Conservation (phyloP, 345 rosid genomes). For the Hypericum perforatum region DNA sequence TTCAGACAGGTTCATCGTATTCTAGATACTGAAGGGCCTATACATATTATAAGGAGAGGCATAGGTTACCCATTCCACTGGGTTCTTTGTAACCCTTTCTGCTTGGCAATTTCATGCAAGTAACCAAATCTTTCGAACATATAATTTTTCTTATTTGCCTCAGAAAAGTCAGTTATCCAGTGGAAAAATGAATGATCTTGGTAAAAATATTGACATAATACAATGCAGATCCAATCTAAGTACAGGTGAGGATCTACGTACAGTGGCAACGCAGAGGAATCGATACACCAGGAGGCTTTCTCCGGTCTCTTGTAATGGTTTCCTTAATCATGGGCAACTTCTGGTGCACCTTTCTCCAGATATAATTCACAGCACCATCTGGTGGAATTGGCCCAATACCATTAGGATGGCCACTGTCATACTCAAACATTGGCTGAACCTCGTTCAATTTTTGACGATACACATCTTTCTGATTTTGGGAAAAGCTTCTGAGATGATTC, state of each 20-base stretch:
- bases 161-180: too few species aligned
- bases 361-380: constrained; percentile 77
- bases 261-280: constrained; percentile 80
- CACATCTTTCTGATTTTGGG: constrained; percentile 37
- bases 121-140: too few species aligned
- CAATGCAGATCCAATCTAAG: too few species aligned
- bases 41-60: too few species aligned
- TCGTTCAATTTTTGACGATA: constrained; percentile 46
- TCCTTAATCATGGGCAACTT: constrained; percentile 70
- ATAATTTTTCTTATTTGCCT: too few species aligned
- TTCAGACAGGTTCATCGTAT: constrained; percentile 22
- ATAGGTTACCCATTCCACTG: too few species aligned
- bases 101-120: too few species aligned
- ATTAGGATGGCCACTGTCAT: constrained; percentile 47
- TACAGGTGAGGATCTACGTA: constrained; percentile 8
- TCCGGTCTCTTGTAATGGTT: constrained; percentile 53
- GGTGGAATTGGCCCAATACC: constrained; percentile 63
- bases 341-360: constrained; percentile 75
- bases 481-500: constrained; percentile 43
- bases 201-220: too few species aligned
- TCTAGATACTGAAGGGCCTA: constrained; percentile 15
- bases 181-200: too few species aligned
- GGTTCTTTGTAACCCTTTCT: too few species aligned
- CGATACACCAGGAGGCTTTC: constrained; percentile 60
- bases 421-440: constrained; percentile 56